Evolutionary conservation across 2,329 filamentous ascomycete species (phyloP), one percentile per base, ranked within the genome.

Genomic region (Curvularia spicifera): DNA sequence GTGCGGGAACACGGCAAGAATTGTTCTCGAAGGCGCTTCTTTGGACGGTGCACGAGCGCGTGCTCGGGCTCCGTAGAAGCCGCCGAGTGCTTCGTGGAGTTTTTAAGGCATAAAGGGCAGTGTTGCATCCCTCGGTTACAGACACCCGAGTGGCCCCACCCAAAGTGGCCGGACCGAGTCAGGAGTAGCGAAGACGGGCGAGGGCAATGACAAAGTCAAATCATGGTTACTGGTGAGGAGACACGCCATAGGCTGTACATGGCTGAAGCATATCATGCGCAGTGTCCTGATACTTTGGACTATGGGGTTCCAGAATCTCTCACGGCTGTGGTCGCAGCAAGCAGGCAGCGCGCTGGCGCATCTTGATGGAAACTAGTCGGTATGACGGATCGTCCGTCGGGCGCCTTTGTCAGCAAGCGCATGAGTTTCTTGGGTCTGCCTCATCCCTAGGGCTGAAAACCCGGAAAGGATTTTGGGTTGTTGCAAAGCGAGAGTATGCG

Each of bases 231-330:
- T 31, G 18, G 47, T 56, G 55, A 53, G 13, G 52, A 35, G 37
- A 18, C 18, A 45, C 55, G 59, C 56, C 53, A 52, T 29, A 9
- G 28, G 22, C 45, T 60, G 48, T 61, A 51, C 53, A 47, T 57
- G 51, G 53, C 59, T 61, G 59, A 59, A 61, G 61, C 59, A 61
- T 24, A 24, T 52, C 39, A 33, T 53, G 60, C 56, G 50, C 22
- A 49, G 55, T 57, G 48, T 54, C 39, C 42, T 39, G 57, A 67
- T 58, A 40, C 45, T 53, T 55, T 37, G 53, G 59, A 53, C 56
- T 56, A 64, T 39, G 29, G 47, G 22, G 59, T 56, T 62, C 58
- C 62, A 67, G 57, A 59, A 53, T 46, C 42, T 51, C 50, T 57
- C 42, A 59, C 60, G 53, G 50, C 55, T 57, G 51, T 61, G 26